Evolutionary conservation across 768 basidiomycete genomes (phyloP).

Genomic region (Pleurotus eryngii): DNA sequence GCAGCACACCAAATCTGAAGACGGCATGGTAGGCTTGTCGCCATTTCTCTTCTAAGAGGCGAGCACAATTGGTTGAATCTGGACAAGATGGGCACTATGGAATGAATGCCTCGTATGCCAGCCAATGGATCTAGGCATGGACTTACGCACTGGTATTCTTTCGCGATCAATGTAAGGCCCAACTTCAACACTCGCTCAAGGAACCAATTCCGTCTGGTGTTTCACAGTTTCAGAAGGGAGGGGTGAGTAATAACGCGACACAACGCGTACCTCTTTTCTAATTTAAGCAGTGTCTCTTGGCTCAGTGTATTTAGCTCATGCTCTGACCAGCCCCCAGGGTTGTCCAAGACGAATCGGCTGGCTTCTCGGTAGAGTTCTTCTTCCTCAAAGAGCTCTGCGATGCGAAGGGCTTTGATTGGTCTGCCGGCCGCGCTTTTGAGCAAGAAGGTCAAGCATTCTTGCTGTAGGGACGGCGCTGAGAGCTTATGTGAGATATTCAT

Average conservation of each 20-base stretch:
- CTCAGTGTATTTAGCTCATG: conserved; percentile 80
- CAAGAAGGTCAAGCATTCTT: conserved; percentile 82
- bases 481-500: conserved; percentile 92
- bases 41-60: conserved; percentile 91
- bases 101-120: not conserved
- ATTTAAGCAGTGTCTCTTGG: conserved; percentile 79
- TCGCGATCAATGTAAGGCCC: conserved; percentile 80
- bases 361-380: conserved; percentile 89
- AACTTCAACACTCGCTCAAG: conserved; percentile 92
- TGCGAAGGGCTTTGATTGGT: conserved; percentile 90
- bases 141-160: conserved; percentile 91
- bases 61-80: conserved; percentile 75
- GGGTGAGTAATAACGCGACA: not conserved
- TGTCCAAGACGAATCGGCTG: conserved; percentile 89
- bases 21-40: conserved; percentile 82
- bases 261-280: conserved; percentile 71
- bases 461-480: conserved; percentile 76
- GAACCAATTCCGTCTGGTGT: conserved; percentile 84
- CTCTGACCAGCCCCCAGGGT: conserved; percentile 82
- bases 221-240: not conserved
- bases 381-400: conserved; percentile 88
- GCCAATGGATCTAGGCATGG: conserved; percentile 6
- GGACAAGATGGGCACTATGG: conserved; percentile 79
- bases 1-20: conserved; percentile 70
- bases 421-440: conserved; percentile 90